Evolutionary conservation across 2,329 filamentous ascomycete genomes (phyloP).

Genomic region (Verruconis gallopava): DNA sequence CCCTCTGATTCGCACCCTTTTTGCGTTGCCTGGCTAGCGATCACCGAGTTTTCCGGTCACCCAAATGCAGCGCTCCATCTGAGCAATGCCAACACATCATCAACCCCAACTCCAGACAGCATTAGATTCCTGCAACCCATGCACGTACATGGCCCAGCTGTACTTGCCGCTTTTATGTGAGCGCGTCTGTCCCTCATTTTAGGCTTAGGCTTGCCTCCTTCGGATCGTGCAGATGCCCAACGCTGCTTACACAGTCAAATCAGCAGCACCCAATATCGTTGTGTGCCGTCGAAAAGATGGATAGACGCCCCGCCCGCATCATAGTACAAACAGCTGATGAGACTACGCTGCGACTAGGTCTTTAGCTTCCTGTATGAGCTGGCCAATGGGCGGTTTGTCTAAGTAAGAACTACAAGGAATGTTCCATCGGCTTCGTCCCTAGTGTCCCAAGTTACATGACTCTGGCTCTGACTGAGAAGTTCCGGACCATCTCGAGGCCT

Average conservation of each 20-base stretch:
- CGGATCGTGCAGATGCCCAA: not conserved
- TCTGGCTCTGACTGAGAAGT: too few species aligned
- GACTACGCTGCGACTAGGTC: not conserved
- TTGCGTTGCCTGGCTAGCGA: too few species aligned
- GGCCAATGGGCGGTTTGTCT: constrained; percentile 4
- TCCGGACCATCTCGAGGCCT: too few species aligned
- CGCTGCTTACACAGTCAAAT: constrained; percentile 1
- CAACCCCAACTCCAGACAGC: constrained; percentile 7
- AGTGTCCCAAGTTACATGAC: constrained; percentile 3
- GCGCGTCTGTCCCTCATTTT: too few species aligned
- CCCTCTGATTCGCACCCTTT: too few species aligned
- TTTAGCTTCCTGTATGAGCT: not conserved
- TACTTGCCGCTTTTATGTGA: constrained; percentile 1
- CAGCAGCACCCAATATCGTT: not conserved
- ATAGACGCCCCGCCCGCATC: too few species aligned
- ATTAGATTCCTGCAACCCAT: constrained; percentile 8
- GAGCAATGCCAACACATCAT: constrained; percentile 5
- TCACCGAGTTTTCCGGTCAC: not conserved
- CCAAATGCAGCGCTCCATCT: constrained; percentile 4
- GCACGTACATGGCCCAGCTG: constrained; percentile 1
- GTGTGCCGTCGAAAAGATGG: not conserved
- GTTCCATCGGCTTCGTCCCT: constrained; percentile 2
- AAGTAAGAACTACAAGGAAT: constrained; percentile 7
- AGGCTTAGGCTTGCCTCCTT: too few species aligned
- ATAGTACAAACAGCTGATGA: too few species aligned